phyloP scores from a whole-genome alignment of 345 rosid species.

The Odontarrhena argentea region DNA sequence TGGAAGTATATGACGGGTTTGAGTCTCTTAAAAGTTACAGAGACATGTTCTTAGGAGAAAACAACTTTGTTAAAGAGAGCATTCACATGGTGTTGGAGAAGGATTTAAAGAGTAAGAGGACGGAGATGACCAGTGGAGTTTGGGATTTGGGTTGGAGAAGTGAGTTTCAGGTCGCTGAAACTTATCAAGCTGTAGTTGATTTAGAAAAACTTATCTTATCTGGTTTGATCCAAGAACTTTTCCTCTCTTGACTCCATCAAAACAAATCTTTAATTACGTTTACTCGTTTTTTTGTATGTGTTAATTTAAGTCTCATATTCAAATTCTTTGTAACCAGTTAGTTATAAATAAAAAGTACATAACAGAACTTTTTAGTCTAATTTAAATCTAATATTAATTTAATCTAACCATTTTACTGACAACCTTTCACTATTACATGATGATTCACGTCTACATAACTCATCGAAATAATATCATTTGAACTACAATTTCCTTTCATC shows the following conservation, averaged over 20 bases:
- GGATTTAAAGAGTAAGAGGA: constrained; percentile 51
- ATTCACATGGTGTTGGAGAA: constrained; percentile 51
- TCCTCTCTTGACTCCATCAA: constrained; percentile 25
- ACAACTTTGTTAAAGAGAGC: constrained; percentile 42
- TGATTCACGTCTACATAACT: too few relatives aligned
- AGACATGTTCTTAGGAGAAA: constrained; percentile 34
- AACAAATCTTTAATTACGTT: background rate
- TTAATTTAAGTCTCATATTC: background rate
- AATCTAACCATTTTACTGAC: too few relatives aligned
- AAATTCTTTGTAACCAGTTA: background rate
- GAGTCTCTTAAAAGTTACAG: constrained; percentile 51
- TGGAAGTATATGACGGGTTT: constrained; percentile 55
- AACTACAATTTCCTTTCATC: too few relatives aligned
- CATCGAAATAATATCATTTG: too few relatives aligned
- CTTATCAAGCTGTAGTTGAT: constrained; percentile 54
- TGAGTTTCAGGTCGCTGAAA: constrained; percentile 56
- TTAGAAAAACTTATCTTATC: constrained; percentile 58
- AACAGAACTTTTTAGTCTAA: background rate
- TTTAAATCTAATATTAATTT: too few relatives aligned
- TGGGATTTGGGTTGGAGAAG: constrained; percentile 88
- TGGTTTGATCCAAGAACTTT: constrained; percentile 60
- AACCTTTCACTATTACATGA: too few relatives aligned
- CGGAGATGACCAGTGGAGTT: constrained; percentile 52
- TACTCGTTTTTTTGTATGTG: background rate
- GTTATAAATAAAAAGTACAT: background rate